phyloP scores from a whole-genome alignment of 78 protist species.

The Dictyostelium intermedium region DNA sequence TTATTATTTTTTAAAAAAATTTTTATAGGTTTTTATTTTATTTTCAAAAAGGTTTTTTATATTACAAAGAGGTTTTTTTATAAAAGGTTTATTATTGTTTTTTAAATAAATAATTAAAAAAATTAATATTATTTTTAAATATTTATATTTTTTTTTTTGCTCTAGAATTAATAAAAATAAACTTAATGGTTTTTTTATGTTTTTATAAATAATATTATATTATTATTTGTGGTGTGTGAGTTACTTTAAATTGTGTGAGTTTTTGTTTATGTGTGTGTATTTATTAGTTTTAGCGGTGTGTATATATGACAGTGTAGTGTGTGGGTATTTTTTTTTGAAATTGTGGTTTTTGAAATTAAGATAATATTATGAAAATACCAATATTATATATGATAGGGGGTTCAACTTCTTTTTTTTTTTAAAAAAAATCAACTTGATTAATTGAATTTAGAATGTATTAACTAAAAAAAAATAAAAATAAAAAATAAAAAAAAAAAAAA shows the following conservation, averaged over 20 bases:
- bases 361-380: background rate
- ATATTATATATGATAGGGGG: background rate
- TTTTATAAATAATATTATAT: background rate
- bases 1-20: too few relatives aligned
- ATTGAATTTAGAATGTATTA: background rate
- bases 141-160: background rate
- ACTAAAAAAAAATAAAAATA: background rate
- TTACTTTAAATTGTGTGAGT: background rate
- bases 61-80: background rate
- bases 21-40: background rate
- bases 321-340: background rate
- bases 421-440: background rate
- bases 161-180: background rate
- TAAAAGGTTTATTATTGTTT: background rate
- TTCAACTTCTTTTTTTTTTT: background rate
- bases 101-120: background rate
- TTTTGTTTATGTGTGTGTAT: background rate
- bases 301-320: background rate
- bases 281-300: background rate
- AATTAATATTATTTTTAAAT: background rate
- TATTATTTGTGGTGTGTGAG: background rate
- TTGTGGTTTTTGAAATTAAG: constrained; percentile 1
- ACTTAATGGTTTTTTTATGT: background rate
- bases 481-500: too few relatives aligned
- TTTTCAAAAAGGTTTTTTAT: background rate